These are phyloP conservation scores for Lecanicillium sp. DNA, from an alignment of 2,329 filamentous ascomycete genomes.

Conservation along the genomic window DNA sequence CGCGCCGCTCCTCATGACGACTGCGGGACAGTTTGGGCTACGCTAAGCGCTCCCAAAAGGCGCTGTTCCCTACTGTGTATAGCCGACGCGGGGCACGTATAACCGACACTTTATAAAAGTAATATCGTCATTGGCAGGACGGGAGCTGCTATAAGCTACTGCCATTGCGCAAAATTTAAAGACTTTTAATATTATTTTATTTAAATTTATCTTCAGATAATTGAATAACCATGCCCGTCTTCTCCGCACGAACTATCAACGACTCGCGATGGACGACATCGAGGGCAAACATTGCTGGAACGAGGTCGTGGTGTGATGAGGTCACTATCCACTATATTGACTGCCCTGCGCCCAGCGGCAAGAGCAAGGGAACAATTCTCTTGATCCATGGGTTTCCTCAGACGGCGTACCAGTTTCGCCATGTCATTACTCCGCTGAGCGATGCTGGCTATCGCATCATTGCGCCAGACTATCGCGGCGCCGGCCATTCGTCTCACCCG, in stretches of 20 bases:
- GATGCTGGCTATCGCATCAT: slow-evolving; percentile 31
- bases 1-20: too few relatives aligned
- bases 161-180: too few relatives aligned
- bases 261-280: slow-evolving; percentile 1
- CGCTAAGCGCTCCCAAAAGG: too few relatives aligned
- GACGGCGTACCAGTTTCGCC: slow-evolving; percentile 35
- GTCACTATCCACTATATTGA: slow-evolving; percentile 3
- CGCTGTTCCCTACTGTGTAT: too few relatives aligned
- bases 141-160: too few relatives aligned
- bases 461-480: slow-evolving; percentile 31
- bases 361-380: slow-evolving; percentile 25
- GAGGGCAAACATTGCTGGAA: not conserved
- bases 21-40: too few relatives aligned
- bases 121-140: too few relatives aligned
- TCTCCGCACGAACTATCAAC: not conserved
- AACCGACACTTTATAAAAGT: too few relatives aligned
- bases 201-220: too few relatives aligned
- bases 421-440: slow-evolving; percentile 26
- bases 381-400: slow-evolving; percentile 41
- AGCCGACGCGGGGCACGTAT: too few relatives aligned
- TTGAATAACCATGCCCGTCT: not conserved
- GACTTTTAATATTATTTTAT: too few relatives aligned
- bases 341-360: not conserved
- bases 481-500: slow-evolving; percentile 27
- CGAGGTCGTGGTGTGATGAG: not conserved